phyloP scores from a whole-genome alignment of 139 green algal species.

The Chlamydomonas urium region DNA sequence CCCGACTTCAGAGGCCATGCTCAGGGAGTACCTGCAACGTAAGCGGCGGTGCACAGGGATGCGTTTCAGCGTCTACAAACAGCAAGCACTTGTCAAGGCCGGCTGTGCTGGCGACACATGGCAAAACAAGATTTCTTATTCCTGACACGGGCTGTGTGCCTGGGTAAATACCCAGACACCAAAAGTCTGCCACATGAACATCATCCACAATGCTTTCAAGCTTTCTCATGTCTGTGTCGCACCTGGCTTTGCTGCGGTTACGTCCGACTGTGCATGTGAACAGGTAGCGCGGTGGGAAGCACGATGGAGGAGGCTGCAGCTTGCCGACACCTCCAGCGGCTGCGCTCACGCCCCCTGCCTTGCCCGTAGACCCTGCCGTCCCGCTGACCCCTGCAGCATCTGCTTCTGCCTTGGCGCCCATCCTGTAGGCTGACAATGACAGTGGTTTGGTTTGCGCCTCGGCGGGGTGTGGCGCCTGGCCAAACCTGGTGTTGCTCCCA shows the following conservation, averaged over 20 bases:
- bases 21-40: constrained; percentile 25
- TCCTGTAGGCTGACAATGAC: too few relatives aligned
- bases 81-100: background rate
- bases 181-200: background rate
- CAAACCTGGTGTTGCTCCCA: background rate
- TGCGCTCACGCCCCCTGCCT: background rate
- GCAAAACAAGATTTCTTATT: background rate
- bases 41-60: background rate
- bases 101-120: background rate
- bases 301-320: background rate
- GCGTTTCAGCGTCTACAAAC: background rate
- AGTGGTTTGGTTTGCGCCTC: too few relatives aligned
- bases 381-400: background rate
- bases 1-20: constrained; percentile 27
- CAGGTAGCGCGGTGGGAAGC: constrained; percentile 68
- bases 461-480: background rate
- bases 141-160: background rate
- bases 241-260: constrained; percentile 36
- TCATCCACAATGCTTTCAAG: background rate
- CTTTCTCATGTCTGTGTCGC: background rate
- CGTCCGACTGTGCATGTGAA: constrained; percentile 78
- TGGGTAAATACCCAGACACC: background rate
- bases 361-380: background rate
- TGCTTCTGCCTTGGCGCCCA: too few relatives aligned
- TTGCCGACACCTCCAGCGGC: background rate